These are phyloP conservation scores for Melaleuca alternifolia DNA, from an alignment of 345 rosid genomes.

Conservation along the genomic window DNA sequence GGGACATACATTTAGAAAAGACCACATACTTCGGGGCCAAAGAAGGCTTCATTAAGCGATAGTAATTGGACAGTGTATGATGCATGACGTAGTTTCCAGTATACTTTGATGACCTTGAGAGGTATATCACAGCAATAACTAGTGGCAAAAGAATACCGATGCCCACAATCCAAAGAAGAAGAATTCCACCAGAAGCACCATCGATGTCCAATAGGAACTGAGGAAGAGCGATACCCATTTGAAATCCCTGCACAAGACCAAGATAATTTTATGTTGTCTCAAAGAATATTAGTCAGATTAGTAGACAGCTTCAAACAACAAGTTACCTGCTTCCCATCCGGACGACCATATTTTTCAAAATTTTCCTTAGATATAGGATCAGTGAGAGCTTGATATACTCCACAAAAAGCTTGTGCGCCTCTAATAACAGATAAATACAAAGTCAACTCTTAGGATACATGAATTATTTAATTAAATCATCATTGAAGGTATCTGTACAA, in stretches of 20 bases:
- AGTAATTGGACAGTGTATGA: slow-evolving; percentile 83
- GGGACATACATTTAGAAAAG: not conserved
- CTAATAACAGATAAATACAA: slow-evolving; percentile 24
- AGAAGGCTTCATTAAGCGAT: slow-evolving; percentile 90
- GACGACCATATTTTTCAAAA: slow-evolving; percentile 98
- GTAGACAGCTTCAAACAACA: not conserved
- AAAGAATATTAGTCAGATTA: not conserved
- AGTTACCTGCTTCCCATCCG: slow-evolving; percentile 91
- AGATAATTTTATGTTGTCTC: not conserved
- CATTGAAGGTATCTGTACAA: not conserved
- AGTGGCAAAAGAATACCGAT: slow-evolving; percentile 92
- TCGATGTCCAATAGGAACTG: slow-evolving; percentile 85
- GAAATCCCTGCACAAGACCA: slow-evolving; percentile 65
- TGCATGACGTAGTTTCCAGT: slow-evolving; percentile 99
- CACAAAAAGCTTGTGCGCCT: slow-evolving; percentile 77
- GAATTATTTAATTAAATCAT: not conserved
- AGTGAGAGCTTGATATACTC: slow-evolving; percentile 93
- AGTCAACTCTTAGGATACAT: not conserved
- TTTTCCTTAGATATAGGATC: slow-evolving; percentile 92
- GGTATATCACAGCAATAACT: slow-evolving; percentile 91
- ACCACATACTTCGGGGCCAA: slow-evolving; percentile 80
- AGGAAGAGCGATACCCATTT: slow-evolving; percentile 99
- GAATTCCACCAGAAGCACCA: slow-evolving; percentile 95
- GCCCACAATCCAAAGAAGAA: slow-evolving; percentile 96
- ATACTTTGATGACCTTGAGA: slow-evolving; percentile 91